Evolutionary conservation across 768 basidiomycete genomes (phyloP).

Genomic region (Macrolepiota albuminosa): DNA sequence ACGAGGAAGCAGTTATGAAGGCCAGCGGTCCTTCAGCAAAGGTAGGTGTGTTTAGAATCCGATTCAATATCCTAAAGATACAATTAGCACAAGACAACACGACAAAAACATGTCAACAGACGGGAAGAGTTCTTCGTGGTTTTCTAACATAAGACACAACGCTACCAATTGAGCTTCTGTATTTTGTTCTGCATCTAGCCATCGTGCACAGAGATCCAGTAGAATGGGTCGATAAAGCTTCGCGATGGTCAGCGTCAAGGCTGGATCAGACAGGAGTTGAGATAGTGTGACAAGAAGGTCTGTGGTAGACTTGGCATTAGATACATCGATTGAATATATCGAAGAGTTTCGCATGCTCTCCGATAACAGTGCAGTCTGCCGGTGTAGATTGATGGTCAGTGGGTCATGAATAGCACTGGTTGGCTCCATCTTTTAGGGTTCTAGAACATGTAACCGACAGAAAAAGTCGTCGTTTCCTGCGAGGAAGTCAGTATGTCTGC

Average conservation of each 20-base stretch:
- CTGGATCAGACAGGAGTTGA: constrained; percentile 51
- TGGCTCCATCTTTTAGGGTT: constrained; percentile 10
- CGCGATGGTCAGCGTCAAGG: constrained; percentile 60
- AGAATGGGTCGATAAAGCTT: constrained; percentile 71
- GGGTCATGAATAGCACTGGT: constrained; percentile 46
- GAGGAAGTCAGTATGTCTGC: background rate
- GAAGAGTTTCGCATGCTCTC: constrained; percentile 38
- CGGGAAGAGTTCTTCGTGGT: constrained; percentile 70
- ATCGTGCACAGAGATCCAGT: constrained; percentile 75
- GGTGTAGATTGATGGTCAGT: constrained; percentile 50
- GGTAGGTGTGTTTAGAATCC: constrained; percentile 38
- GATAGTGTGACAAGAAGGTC: constrained; percentile 56
- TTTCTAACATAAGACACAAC: constrained; percentile 59
- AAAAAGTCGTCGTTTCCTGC: background rate
- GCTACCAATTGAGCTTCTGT: constrained; percentile 52
- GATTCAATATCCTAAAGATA: constrained; percentile 48
- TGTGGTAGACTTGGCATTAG: constrained; percentile 30
- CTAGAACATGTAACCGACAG: constrained; percentile 4
- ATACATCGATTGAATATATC: constrained; percentile 31
- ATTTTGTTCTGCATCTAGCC: constrained; percentile 56
- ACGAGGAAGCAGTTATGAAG: constrained; percentile 31
- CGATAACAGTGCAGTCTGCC: constrained; percentile 47
- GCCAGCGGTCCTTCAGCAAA: constrained; percentile 52
- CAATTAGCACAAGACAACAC: constrained; percentile 9
- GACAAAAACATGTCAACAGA: constrained; percentile 29